Base-by-base conservation (phyloP, 192 early-diverging fungal genomes). In the Backusella australiensis region DNA sequence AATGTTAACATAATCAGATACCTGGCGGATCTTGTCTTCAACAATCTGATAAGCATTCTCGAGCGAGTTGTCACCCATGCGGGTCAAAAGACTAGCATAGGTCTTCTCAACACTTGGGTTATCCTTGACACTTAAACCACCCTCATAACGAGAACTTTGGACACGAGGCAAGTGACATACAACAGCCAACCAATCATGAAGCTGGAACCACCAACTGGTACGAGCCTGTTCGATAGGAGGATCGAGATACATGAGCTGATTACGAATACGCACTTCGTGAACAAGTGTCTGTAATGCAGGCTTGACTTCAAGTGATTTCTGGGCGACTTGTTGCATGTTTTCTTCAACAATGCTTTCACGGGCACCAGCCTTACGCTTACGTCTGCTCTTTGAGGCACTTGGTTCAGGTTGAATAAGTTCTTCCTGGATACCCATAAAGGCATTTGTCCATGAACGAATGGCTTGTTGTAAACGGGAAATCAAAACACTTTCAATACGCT, bases 231-330 rank as follows among this genome's bases (percentile, higher is more conserved):
- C 97, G 32, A 99, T 85, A 38, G 98, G 96, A 44, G 98, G 98
- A 71, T 98, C 93, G 34, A 99, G 82, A 78, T 91, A 97, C 93
- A 99, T 97, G 77, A 95, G 89, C 85, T 99, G 97, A 88, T 99
- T 96, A 74, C 89, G 88, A 78, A 99, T 92, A 35, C 91, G 87
- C 72, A 99, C 86, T 83, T 97, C 94, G 71, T 98, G 96, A 12
- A 97, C 88, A 42, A 95, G 84, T 7, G 88, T 80, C 68, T 91
- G 86, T 26, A 96, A 84, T 42, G 83, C 75, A 8, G 95, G 93
- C 78, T 85, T 89, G 6, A 90, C 82, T 21, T 91, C 88, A 19
- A 73, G 69, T 7, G 75, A 75, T 26, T 75, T 77, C 32, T 86
- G 82, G 38, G 63, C 75, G 71, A 56, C 73, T 12, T 65, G 52